These are phyloP conservation scores for Orbilia quercus DNA, from an alignment of 2,329 filamentous ascomycete species.

Conservation along the genomic window DNA sequence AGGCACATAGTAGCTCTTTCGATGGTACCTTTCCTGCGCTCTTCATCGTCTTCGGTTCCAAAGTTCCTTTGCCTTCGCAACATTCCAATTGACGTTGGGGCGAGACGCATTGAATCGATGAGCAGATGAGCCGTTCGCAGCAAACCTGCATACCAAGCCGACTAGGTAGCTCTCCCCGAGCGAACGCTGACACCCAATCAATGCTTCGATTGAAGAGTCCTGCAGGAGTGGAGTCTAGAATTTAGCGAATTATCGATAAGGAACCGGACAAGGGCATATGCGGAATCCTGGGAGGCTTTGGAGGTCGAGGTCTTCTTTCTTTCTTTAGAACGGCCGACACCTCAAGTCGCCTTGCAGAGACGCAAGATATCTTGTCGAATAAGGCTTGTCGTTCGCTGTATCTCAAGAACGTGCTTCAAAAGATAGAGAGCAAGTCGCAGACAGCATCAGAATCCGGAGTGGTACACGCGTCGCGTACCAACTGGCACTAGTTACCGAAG, in stretches of 20 bases:
- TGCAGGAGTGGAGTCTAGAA: conserved; percentile 32
- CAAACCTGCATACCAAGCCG: conserved; percentile 46
- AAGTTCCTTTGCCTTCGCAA: conserved; percentile 36
- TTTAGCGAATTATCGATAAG: conserved; percentile 56
- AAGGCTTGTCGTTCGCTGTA: no score
- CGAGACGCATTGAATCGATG: conserved; percentile 37
- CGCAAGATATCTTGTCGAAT: neutral
- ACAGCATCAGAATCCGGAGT: neutral
- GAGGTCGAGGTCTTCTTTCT: conserved; percentile 44
- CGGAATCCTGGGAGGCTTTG: conserved; percentile 42
- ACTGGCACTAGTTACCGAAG: neutral
- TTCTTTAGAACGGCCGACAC: conserved; percentile 32
- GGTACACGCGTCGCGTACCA: neutral
- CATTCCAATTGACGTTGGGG: conserved; percentile 54
- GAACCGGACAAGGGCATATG: conserved; percentile 28
- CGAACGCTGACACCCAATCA: conserved; percentile 45
- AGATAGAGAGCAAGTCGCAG: no score
- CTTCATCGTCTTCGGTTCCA: conserved; percentile 25
- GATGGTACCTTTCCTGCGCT: conserved; percentile 26
- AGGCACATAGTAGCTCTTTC: conserved; percentile 16
- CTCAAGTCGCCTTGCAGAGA: conserved; percentile 12
- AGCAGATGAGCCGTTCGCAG: conserved; percentile 48
- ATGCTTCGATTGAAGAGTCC: conserved; percentile 19
- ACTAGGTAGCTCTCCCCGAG: conserved; percentile 35
- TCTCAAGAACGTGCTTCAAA: no score